Conservation (phyloP, 2,329 filamentous ascomycete species). For the Scedosporium minutisporum region DNA sequence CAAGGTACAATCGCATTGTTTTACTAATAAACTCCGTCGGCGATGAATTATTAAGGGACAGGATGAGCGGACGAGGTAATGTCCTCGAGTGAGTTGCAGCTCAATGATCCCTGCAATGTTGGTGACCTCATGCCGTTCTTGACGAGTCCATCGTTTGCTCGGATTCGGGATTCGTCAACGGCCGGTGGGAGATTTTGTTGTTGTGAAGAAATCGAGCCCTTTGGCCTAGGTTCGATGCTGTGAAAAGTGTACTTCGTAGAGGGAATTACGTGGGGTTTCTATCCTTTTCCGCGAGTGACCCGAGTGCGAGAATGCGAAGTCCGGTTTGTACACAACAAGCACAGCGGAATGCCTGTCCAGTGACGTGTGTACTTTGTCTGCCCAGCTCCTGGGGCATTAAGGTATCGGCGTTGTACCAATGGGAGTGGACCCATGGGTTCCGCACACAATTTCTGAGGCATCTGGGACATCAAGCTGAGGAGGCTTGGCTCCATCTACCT, state of each 20-base stretch:
- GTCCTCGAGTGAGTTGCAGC: neutral
- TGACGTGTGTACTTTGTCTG: no score
- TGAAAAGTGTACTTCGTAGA: neutral
- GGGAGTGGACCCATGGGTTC: neutral
- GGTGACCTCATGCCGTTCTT: neutral
- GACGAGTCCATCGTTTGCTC: neutral
- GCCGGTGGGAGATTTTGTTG: neutral
- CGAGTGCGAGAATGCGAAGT: neutral
- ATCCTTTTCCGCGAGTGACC: neutral
- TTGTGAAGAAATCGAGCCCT: neutral
- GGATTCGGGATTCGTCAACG: slow-evolving; percentile 4
- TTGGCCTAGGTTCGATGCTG: neutral
- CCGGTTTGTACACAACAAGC: no score
- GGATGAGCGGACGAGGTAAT: neutral
- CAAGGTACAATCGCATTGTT: neutral
- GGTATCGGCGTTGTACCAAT: slow-evolving; percentile 4
- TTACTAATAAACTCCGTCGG: neutral
- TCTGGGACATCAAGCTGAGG: neutral
- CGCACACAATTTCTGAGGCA: neutral
- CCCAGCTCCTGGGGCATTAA: neutral
- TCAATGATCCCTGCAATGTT: neutral
- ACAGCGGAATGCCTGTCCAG: no score
- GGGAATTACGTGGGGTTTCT: neutral
- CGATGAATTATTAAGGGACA: neutral
- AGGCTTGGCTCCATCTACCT: neutral